Percentiles rank a stretch among this genome's conserved stretches.
phyloP scores from a whole-genome alignment of 148 eudicot species.

The Vaccinium darrowii region DNA sequence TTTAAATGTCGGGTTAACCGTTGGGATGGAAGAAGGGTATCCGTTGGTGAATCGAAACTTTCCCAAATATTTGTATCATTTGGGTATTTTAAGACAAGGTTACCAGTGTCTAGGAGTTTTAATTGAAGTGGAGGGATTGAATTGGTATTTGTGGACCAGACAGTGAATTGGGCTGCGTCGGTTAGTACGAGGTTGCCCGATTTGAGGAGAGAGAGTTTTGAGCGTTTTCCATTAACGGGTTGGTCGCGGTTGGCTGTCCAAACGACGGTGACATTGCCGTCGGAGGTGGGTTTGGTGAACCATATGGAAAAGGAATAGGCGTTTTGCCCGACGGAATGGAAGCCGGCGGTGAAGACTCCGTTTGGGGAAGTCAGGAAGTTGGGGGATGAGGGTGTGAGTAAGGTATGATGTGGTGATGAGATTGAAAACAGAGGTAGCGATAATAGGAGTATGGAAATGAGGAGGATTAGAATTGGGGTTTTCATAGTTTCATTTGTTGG shows the following conservation, averaged over 20 bases:
- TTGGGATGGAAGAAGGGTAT: conserved; percentile 45
- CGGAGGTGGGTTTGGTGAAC: conserved; percentile 14
- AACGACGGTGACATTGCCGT: conserved; percentile 15
- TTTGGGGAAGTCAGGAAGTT: conserved; percentile 29
- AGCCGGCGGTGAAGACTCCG: conserved; percentile 32
- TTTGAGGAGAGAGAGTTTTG: conserved; percentile 27
- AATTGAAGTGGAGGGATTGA: neutral
- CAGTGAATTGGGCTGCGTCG: conserved; percentile 19
- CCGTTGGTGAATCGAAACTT: conserved; percentile 49
- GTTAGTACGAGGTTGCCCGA: conserved; percentile 35
- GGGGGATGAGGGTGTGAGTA: neutral
- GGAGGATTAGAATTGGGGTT: neutral
- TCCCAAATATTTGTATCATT: conserved; percentile 30
- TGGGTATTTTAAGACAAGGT: conserved; percentile 25
- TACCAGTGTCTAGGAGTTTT: conserved; percentile 15
- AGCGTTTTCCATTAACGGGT: conserved; percentile 39
- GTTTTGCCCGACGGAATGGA: conserved; percentile 32
- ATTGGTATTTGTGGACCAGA: conserved; percentile 20
- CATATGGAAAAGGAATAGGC: conserved; percentile 38
- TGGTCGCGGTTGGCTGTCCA: conserved; percentile 57
- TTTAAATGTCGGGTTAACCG: conserved; percentile 17
- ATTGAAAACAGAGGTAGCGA: neutral
- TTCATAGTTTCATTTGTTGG: neutral
- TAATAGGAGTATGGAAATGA: neutral
- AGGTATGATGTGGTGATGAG: neutral